Evolutionary conservation across 192 early-diverging fungal species (phyloP).

Genomic region (Geranomyces michiganensis): DNA sequence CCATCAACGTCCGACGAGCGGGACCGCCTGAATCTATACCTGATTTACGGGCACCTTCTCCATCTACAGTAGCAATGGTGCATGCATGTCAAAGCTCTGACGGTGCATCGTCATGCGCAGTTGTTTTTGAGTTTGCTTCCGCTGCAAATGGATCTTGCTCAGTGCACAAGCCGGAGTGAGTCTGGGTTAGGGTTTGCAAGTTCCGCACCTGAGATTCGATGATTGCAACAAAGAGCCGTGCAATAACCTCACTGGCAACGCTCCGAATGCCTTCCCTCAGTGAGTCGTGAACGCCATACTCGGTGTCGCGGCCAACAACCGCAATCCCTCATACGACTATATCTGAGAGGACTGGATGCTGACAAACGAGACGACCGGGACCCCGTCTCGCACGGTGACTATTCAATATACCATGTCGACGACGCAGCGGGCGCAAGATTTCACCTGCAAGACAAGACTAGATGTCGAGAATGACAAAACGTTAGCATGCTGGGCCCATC

Average conservation of each 20-base stretch:
- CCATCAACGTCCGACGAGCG: not conserved
- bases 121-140: conserved; percentile 82
- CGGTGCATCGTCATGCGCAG: conserved; percentile 81
- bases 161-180: not conserved
- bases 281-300: conserved; percentile 82
- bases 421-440: too few relatives aligned
- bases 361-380: too few relatives aligned
- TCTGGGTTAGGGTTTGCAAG: not conserved
- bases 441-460: too few relatives aligned
- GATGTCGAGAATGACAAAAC: too few relatives aligned
- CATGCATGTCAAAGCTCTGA: conserved; percentile 82
- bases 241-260: conserved; percentile 63
- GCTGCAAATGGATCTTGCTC: conserved; percentile 48
- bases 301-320: conserved; percentile 47
- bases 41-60: conserved; percentile 70
- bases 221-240: conserved; percentile 80
- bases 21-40: conserved; percentile 32
- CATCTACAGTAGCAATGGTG: conserved; percentile 93
- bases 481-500: too few relatives aligned
- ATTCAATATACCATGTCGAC: too few relatives aligned
- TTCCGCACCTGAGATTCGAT: conserved; percentile 64
- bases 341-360: too few relatives aligned
- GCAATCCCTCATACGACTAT: conserved; percentile 15
- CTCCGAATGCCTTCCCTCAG: conserved; percentile 73
- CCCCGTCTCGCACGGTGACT: too few relatives aligned